These are phyloP conservation scores for Panicum miliaceum DNA, from an alignment of 176 grass and related monocot genomes.

Conservation along the genomic window DNA sequence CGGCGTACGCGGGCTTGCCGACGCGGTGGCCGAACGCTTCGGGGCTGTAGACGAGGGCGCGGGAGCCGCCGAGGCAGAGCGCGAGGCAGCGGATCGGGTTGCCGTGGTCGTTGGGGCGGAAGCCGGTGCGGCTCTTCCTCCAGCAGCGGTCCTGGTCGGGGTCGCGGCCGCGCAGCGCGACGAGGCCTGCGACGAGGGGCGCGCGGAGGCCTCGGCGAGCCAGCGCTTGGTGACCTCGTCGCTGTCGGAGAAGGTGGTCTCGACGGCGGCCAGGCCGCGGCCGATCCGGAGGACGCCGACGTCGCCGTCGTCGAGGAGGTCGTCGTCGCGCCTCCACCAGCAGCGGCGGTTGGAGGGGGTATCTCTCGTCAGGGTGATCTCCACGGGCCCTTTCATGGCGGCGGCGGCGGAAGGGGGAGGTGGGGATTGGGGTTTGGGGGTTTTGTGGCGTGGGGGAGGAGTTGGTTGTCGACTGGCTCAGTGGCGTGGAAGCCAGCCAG, in stretches of 20 bases:
- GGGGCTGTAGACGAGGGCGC: slow-evolving; percentile 20
- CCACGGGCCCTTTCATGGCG: slow-evolving; percentile 29
- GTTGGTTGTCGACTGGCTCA: neutral
- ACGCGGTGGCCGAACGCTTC: neutral
- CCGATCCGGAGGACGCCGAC: slow-evolving; percentile 28
- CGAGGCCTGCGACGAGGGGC: slow-evolving; percentile 36
- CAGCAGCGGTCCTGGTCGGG: neutral
- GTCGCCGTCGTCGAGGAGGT: neutral
- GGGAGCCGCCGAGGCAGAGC: slow-evolving; percentile 41
- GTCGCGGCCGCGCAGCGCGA: slow-evolving; percentile 27
- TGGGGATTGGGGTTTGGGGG: no score
- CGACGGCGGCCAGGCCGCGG: slow-evolving; percentile 11
- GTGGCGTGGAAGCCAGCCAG: slow-evolving; percentile 17
- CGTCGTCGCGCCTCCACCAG: neutral
- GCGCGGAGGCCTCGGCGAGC: slow-evolving; percentile 15
- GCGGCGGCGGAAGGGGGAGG: neutral
- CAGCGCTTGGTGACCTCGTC: slow-evolving; percentile 26
- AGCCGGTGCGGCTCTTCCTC: neutral
- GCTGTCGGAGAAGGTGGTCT: slow-evolving; percentile 22
- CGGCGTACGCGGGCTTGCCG: neutral
- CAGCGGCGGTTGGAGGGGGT: no score
- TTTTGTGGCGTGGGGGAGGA: slow-evolving; percentile 21
- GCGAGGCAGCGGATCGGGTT: slow-evolving; percentile 39
- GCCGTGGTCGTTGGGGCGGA: neutral
- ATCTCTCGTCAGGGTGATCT: slow-evolving; percentile 24